phyloP scores from a whole-genome alignment of 2,329 filamentous ascomycete genomes.

The Pleochaeta shiraiana region DNA sequence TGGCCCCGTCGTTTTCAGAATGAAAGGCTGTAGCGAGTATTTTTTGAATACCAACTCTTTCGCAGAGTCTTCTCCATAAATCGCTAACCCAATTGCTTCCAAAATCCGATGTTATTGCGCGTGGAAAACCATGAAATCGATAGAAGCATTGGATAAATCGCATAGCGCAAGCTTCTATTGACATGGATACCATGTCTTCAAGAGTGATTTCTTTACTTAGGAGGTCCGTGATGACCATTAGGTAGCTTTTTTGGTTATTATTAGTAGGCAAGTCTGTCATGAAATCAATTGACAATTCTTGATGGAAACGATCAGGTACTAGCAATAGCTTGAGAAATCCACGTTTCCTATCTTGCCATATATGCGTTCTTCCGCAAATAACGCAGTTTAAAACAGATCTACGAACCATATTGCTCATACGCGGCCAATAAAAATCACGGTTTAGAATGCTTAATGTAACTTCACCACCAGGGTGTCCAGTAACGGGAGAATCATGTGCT shows the following conservation, averaged over 20 bases:
- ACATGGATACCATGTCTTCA: not conserved
- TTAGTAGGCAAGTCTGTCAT: not conserved
- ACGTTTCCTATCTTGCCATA: not conserved
- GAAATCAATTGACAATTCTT: not conserved
- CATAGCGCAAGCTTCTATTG: not conserved
- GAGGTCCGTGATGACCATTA: not conserved
- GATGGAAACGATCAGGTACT: not conserved
- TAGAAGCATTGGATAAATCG: not conserved
- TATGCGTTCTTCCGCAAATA: not conserved
- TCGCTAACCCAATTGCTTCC: constrained; percentile 2
- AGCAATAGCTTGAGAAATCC: not conserved
- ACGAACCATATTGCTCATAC: not conserved
- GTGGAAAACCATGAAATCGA: not conserved
- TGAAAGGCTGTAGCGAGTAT: too few species aligned
- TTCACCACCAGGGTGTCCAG: not conserved
- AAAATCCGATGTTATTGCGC: not conserved
- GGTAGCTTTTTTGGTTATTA: not conserved
- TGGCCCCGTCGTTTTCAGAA: too few species aligned
- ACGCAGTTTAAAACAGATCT: not conserved
- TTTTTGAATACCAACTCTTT: too few species aligned
- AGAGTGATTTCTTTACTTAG: not conserved
- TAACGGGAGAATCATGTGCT: not conserved
- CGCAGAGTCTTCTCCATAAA: too few species aligned
- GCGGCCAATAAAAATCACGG: not conserved
- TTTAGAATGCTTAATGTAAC: not conserved